Conservation (phyloP, 805 yeast genomes). For the Barnettozyma californica region DNA sequence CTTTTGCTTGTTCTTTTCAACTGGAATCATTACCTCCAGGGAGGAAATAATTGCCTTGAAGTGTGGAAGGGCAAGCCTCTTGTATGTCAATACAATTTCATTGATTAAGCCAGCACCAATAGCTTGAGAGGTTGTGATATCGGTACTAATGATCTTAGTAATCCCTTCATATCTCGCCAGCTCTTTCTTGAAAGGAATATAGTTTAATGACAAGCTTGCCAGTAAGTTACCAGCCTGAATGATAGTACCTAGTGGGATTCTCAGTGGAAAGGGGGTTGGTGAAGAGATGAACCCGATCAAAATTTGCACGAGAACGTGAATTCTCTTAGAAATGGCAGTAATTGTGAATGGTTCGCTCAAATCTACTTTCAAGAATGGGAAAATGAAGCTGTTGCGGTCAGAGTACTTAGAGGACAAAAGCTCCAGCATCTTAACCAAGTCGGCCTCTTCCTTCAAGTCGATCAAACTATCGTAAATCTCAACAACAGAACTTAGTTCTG, state of each 20-base stretch:
- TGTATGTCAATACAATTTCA: conserved; percentile 23
- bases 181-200: conserved; percentile 51
- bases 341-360: conserved; percentile 49
- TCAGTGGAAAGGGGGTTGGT: conserved; percentile 50
- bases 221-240: conserved; percentile 48
- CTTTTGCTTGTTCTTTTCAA: conserved; percentile 31
- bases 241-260: conserved; percentile 59
- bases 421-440: conserved; percentile 36
- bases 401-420: conserved; percentile 32
- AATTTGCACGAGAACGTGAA: conserved; percentile 41
- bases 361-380: conserved; percentile 53
- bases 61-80: conserved; percentile 40
- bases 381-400: conserved; percentile 25
- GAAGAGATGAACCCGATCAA: conserved; percentile 42
- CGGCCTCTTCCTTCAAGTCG: conserved; percentile 52
- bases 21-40: conserved; percentile 58
- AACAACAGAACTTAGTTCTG: conserved; percentile 51
- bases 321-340: conserved; percentile 45
- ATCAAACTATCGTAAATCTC: conserved; percentile 55
- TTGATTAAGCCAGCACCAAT: conserved; percentile 40
- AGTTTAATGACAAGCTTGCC: conserved; percentile 48
- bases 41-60: conserved; percentile 44
- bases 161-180: conserved; percentile 48
- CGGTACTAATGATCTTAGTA: conserved; percentile 37
- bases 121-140: conserved; percentile 41